Evolutionary conservation across 768 basidiomycete species (phyloP).

Genomic region (Rubroboletus pulcherrimus): DNA sequence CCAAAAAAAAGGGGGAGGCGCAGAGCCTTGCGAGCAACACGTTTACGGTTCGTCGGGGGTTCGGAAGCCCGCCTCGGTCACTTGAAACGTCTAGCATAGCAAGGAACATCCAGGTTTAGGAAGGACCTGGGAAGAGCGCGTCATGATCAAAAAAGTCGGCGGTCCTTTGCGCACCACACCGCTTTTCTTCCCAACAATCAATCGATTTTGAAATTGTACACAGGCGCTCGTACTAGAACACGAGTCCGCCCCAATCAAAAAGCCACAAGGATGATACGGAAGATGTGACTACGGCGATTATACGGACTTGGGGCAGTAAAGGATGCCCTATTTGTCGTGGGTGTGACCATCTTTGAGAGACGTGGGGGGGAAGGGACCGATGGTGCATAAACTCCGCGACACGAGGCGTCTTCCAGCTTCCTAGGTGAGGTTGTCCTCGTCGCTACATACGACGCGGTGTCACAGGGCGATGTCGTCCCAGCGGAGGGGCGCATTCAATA

Average conservation of each 20-base stretch:
- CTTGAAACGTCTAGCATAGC: background rate
- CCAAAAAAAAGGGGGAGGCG: background rate
- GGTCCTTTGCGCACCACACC: background rate
- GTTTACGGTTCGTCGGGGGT: background rate
- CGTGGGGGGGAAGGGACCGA: background rate
- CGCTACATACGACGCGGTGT: background rate
- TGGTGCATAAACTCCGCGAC: background rate
- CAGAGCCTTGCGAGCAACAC: background rate
- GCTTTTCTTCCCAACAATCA: background rate
- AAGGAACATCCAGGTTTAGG: background rate
- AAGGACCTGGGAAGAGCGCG: background rate
- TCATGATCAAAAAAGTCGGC: background rate
- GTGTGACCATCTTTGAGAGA: background rate
- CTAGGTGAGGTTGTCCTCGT: background rate
- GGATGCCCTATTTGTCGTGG: background rate
- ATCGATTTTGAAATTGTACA: background rate
- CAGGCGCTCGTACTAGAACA: background rate
- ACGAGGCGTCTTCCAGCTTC: slow-evolving; percentile 1
- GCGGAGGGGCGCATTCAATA: background rate
- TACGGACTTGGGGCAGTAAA: background rate
- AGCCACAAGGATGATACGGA: background rate
- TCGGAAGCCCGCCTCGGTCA: background rate
- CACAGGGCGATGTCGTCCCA: background rate
- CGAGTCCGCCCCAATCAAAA: background rate
- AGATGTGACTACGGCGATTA: background rate